phyloP scores from a whole-genome alignment of 2,329 filamentous ascomycete genomes.

The Ophiocordyceps australis region DNA sequence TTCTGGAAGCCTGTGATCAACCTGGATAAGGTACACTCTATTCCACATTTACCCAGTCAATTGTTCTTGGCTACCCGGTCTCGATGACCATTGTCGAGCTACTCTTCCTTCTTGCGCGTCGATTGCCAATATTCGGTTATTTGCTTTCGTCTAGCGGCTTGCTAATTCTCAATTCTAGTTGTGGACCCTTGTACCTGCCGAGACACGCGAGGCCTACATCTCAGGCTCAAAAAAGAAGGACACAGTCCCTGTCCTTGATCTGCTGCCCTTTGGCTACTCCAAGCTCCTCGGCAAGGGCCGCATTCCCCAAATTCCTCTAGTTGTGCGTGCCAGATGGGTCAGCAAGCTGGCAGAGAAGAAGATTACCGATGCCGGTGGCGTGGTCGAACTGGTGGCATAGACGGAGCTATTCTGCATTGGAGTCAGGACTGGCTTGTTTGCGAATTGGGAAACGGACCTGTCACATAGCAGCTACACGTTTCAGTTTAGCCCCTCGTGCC shows the following conservation, averaged over 20 bases:
- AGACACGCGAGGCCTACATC: conserved; percentile 89
- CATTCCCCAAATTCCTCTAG: conserved; percentile 78
- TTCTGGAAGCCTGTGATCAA: conserved; percentile 99
- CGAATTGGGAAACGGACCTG: conserved; percentile 5
- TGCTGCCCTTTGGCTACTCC: conserved; percentile 91
- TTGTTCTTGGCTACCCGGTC: too few species aligned
- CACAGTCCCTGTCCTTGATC: conserved; percentile 93
- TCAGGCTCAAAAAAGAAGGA: conserved; percentile 61
- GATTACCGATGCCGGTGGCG: conserved; percentile 95
- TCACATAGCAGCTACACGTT: too few species aligned
- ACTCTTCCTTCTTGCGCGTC: too few species aligned
- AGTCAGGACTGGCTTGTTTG: conserved; percentile 1
- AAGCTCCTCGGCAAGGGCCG: conserved; percentile 98
- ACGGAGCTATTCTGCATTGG: conserved; percentile 3
- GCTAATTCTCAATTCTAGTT: conserved; percentile 51
- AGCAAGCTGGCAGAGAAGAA: conserved; percentile 94
- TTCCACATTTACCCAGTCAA: too few species aligned
- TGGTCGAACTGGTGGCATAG: conserved; percentile 86
- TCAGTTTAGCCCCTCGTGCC: too few species aligned
- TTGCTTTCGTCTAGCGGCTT: too few species aligned
- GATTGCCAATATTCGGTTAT: too few species aligned
- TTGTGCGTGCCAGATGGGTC: conserved; percentile 91
- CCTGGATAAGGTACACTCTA: conserved; percentile 88
- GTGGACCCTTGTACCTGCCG: conserved; percentile 83
- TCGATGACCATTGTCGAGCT: too few species aligned